These are phyloP conservation scores for Skeletonema tropicum DNA, from an alignment of 108 stramenopile species.

Conservation along the genomic window DNA sequence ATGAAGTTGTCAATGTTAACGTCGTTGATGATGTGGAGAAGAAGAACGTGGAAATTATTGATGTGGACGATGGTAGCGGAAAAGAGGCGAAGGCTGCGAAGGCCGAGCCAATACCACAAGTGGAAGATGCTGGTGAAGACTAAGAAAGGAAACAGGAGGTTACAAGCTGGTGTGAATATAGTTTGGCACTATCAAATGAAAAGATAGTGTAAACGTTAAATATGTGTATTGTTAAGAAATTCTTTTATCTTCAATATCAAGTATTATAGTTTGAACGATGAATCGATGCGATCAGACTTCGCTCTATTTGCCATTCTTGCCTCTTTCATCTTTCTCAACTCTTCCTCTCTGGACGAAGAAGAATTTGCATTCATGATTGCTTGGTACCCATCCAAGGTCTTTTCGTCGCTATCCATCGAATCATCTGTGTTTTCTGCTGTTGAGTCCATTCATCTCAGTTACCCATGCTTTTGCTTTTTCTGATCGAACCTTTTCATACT, in stretches of 20 bases:
- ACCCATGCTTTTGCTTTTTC: constrained; percentile 4
- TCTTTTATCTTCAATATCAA: background rate
- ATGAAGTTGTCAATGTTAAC: constrained; percentile 6
- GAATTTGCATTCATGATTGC: constrained; percentile 67
- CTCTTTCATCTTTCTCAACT: constrained; percentile 68
- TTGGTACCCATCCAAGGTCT: constrained; percentile 81
- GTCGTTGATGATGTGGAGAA: background rate
- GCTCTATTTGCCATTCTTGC: constrained; percentile 65
- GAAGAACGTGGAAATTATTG: background rate
- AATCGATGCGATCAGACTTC: constrained; percentile 26
- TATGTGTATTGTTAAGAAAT: background rate
- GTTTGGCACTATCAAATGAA: background rate
- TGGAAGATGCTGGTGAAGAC: background rate
- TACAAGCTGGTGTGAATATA: background rate
- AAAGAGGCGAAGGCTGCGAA: background rate
- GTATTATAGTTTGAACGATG: background rate
- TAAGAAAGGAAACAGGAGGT: background rate
- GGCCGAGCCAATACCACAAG: background rate
- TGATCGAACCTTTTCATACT: constrained; percentile 2
- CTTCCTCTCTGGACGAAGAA: constrained; percentile 58
- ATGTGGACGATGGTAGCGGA: background rate
- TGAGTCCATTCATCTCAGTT: background rate
- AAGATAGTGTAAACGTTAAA: background rate
- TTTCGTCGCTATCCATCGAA: constrained; percentile 42
- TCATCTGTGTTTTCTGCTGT: background rate